Percentiles rank a stretch among this genome's conserved stretches.
These are phyloP conservation scores for Pseudognaphalium luteoalbum DNA, from an alignment of 129 eudicot genomes.

Conservation along the genomic window DNA sequence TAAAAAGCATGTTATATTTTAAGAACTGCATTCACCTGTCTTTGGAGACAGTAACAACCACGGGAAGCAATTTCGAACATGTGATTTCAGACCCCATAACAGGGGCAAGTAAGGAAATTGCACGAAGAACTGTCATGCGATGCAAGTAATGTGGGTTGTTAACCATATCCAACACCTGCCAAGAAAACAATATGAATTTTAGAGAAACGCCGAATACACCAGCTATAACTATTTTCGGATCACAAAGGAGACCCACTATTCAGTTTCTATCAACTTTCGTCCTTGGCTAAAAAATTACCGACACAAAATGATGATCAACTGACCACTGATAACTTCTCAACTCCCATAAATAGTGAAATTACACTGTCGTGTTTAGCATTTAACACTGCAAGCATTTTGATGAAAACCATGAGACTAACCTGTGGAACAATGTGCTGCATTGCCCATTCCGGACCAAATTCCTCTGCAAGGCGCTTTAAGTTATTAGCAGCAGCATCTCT, in stretches of 20 bases:
- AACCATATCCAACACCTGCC: constrained; percentile 83
- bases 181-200: constrained; percentile 15
- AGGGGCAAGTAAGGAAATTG: constrained; percentile 87
- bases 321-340: not conserved
- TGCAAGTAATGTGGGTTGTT: constrained; percentile 82
- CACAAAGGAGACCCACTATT: not conserved
- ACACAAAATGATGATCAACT: not conserved
- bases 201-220: not conserved
- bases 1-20: not conserved
- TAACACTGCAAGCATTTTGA: not conserved
- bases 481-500: constrained; percentile 97
- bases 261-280: not conserved
- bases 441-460: constrained; percentile 97
- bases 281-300: not conserved
- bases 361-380: not conserved
- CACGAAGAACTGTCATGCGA: constrained; percentile 80
- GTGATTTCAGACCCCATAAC: constrained; percentile 92
- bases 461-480: constrained; percentile 89
- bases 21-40: constrained; percentile 59
- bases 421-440: constrained; percentile 96
- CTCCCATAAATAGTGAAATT: not conserved
- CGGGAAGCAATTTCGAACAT: constrained; percentile 91
- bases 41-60: constrained; percentile 61
- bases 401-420: constrained; percentile 39
- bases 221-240: not conserved